These are phyloP conservation scores for Paecilomyces variotii DNA, from an alignment of 2,329 filamentous ascomycete species.

Conservation along the genomic window DNA sequence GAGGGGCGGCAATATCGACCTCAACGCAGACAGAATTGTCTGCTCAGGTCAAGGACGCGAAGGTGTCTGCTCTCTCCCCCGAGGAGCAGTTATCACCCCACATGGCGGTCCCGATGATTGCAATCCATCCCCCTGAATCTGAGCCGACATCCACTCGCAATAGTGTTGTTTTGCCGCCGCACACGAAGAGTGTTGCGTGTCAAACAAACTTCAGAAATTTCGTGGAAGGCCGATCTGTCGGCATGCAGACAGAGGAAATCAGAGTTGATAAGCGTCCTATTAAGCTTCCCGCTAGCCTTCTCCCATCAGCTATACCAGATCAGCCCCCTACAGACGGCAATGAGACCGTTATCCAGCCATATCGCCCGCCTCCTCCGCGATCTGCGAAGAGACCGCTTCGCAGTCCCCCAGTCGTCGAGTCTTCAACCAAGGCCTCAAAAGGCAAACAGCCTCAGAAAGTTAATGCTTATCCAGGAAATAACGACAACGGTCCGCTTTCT, in stretches of 20 bases:
- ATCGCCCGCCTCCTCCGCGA: slow-evolving; percentile 26
- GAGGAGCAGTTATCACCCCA: slow-evolving; percentile 9
- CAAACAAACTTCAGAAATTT: slow-evolving; percentile 58
- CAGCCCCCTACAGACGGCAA: slow-evolving; percentile 24
- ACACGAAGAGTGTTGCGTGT: slow-evolving; percentile 71
- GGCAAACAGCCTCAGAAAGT: slow-evolving; percentile 36
- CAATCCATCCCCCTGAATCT: slow-evolving; percentile 80
- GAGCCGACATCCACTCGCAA: slow-evolving; percentile 71
- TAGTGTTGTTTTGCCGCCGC: slow-evolving; percentile 68
- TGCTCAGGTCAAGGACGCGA: slow-evolving; percentile 9
- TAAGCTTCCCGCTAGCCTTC: slow-evolving; percentile 66
- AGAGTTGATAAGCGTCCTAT: slow-evolving; percentile 70
- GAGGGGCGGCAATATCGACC: slow-evolving; percentile 6
- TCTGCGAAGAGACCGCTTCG: slow-evolving; percentile 19
- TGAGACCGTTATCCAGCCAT: slow-evolving; percentile 23
- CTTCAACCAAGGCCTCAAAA: slow-evolving; percentile 26
- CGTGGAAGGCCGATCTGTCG: slow-evolving; percentile 44
- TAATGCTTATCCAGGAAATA: slow-evolving; percentile 69
- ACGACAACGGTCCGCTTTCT: slow-evolving; percentile 68
- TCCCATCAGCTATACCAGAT: slow-evolving; percentile 66
- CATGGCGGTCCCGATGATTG: slow-evolving; percentile 70
- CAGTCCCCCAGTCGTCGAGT: slow-evolving; percentile 34
- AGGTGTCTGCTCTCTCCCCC: slow-evolving; percentile 6
- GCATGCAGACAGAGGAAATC: slow-evolving; percentile 86
- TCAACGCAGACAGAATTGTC: slow-evolving; percentile 27